Evolutionary conservation across 202 grass and related monocot genomes (phyloP), one percentile per base, ranked within the genome.

Genomic region (Hordeum pubiflorum): DNA sequence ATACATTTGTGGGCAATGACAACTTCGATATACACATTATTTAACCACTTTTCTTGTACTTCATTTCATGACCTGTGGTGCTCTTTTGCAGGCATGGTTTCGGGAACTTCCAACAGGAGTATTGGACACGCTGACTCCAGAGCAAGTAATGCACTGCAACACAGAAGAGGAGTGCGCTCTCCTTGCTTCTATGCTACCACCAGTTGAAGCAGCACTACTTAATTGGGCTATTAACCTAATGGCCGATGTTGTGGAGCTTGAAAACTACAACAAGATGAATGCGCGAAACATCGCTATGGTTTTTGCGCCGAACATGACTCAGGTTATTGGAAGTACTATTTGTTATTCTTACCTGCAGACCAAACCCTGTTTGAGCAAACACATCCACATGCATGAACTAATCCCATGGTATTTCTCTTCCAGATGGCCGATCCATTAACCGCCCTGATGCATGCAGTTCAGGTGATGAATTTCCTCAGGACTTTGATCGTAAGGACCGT

Each of bases 271-370:
- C 76, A 99, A 99, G 80, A 99, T 99, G 96, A 93, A 96, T 68
- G 90, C 96, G 66, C 65, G 92, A 78, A 99, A 93, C 26, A 93
- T 99, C n/a, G 96, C 96, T 33, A 99, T 99, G 96, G 96, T 97
- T 89, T 97, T 97, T 80, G 95, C 95, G 14, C 95, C 95, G 11
- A 97, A 97, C 85, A 97, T 97, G 96, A 96, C 92, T 84, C 89
- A 93, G 96, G 96, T 99, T 86, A 75, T 41, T 65, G 54, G 33
- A 57, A 74, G 58, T 31, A 8, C 39, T 52, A 22, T 21, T 33
- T 64, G 26, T 36, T 29, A 8, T 54, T 14, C 11, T 26, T 67
- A 29, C 72, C 50, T 85, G 6, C 78, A 76, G 9, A 37, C 43
- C 22, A 37, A 14, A 60, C 21, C 22, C 31, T 23, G 32, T 65